A percentile compares a stretch with the other conserved stretches of the same genome.
phyloP scores from a whole-genome alignment of 176 grass and related monocot species.

The Urochloa ruziziensis region DNA sequence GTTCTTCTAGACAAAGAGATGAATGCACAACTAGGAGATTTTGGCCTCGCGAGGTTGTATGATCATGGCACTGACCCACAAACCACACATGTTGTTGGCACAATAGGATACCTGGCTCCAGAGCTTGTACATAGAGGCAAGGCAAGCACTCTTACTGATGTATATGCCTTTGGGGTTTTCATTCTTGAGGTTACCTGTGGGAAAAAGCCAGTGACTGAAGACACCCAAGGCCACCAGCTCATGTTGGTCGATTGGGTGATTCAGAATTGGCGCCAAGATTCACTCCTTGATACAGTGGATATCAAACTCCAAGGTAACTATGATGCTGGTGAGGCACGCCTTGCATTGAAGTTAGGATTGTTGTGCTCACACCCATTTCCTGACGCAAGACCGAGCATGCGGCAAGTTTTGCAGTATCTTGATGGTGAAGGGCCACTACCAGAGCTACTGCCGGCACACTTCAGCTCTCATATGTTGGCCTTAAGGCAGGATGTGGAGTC shows the following conservation, averaged over 20 bases:
- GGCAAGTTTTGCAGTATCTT: background rate
- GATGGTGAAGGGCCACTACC: background rate
- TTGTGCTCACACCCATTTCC: background rate
- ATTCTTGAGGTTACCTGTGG: background rate
- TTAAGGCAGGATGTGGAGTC: background rate
- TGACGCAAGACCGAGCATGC: background rate
- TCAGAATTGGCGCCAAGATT: background rate
- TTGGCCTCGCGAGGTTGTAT: background rate
- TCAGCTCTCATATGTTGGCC: background rate
- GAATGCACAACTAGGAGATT: background rate
- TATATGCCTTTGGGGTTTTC: background rate
- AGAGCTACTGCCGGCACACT: background rate
- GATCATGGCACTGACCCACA: conserved; percentile 16
- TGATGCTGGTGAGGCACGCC: background rate
- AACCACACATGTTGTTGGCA: conserved; percentile 1
- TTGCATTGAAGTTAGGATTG: conserved; percentile 3
- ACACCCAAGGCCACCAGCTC: background rate
- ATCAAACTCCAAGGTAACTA: conserved; percentile 1
- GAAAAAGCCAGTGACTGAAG: background rate
- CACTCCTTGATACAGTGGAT: conserved; percentile 9
- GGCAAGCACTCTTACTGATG: background rate
- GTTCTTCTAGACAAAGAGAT: background rate
- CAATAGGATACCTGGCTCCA: conserved; percentile 5
- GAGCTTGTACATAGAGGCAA: conserved; percentile 16
- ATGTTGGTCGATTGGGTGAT: background rate